Evolutionary conservation across 1,284 basidiomycete species (phyloP).

Genomic region (Malassezia dermatis): DNA sequence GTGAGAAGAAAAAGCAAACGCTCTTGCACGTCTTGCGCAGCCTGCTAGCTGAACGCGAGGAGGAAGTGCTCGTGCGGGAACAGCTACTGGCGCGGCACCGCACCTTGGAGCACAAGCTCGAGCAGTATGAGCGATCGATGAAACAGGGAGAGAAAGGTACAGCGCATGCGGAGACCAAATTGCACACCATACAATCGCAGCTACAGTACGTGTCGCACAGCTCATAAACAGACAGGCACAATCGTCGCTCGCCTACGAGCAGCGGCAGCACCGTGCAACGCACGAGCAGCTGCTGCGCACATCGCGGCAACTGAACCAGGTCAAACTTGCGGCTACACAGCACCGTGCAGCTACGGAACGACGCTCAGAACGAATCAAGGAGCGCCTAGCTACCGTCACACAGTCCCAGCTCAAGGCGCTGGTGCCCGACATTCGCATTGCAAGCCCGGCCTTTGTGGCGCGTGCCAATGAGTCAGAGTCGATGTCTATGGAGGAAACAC

Average conservation of each 20-base stretch:
- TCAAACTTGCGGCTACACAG: slow-evolving; percentile 5
- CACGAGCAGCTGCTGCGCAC: slow-evolving; percentile 13
- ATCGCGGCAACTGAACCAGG: slow-evolving; percentile 4
- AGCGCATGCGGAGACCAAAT: slow-evolving; percentile 4
- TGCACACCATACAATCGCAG: slow-evolving; percentile 2
- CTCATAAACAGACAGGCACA: not conserved
- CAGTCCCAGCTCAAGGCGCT: slow-evolving; percentile 11
- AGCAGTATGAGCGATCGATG: slow-evolving; percentile 4
- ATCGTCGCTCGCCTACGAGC: slow-evolving; percentile 3
- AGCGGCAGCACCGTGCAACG: slow-evolving; percentile 10
- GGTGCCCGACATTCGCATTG: slow-evolving; percentile 11
- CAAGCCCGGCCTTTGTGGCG: slow-evolving; percentile 8
- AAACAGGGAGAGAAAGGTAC: slow-evolving; percentile 4
- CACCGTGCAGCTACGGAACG: slow-evolving; percentile 14
- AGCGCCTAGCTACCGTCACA: slow-evolving; percentile 6
- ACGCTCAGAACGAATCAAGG: slow-evolving; percentile 11
- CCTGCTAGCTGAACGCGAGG: slow-evolving; percentile 18
- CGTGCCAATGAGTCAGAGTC: not conserved
- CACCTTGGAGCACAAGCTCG: slow-evolving; percentile 8
- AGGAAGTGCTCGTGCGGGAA: slow-evolving; percentile 14
- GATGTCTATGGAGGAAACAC: slow-evolving; percentile 1
- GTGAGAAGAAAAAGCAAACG: not conserved
- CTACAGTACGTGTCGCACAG: slow-evolving; percentile 8
- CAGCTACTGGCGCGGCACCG: slow-evolving; percentile 14
- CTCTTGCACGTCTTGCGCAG: slow-evolving; percentile 7